Conservation (phyloP, 495 filamentous ascomycete species). For the Neurospora sp. region DNA sequence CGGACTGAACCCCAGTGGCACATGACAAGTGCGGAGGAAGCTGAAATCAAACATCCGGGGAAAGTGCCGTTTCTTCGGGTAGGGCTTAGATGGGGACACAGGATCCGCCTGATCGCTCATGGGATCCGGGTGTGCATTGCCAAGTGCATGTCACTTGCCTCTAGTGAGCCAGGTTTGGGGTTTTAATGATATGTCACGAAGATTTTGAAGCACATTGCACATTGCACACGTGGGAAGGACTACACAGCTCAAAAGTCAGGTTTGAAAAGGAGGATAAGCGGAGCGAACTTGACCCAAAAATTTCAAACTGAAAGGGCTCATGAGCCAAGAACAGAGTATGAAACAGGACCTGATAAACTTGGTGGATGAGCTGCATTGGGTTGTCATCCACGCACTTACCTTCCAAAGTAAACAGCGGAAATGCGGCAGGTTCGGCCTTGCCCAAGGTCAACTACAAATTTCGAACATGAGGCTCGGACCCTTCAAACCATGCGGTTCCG, state of each 20-base stretch:
- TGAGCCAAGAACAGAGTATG: not conserved
- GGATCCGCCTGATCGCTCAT: not conserved
- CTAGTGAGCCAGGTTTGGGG: not conserved
- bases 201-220: not conserved
- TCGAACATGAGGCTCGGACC: not conserved
- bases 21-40: conserved; percentile 11
- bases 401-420: not conserved
- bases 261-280: not conserved
- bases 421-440: not conserved
- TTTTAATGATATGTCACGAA: not conserved
- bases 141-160: not conserved
- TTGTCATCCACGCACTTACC: not conserved
- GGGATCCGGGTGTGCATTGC: not conserved
- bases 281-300: not conserved
- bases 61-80: conserved; percentile 11
- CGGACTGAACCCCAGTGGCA: conserved; percentile 10
- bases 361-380: not conserved
- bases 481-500: not conserved
- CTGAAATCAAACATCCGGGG: conserved; percentile 6
- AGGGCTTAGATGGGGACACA: not conserved
- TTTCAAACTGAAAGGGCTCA: not conserved
- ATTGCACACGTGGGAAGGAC: not conserved
- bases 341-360: not conserved
- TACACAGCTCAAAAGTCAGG: not conserved
- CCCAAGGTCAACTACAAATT: not conserved